A percentile compares a stretch with the other conserved stretches of the same genome.
phyloP scores from a whole-genome alignment of 345 rosid genomes.

The Rhodomyrtus tomentosa region DNA sequence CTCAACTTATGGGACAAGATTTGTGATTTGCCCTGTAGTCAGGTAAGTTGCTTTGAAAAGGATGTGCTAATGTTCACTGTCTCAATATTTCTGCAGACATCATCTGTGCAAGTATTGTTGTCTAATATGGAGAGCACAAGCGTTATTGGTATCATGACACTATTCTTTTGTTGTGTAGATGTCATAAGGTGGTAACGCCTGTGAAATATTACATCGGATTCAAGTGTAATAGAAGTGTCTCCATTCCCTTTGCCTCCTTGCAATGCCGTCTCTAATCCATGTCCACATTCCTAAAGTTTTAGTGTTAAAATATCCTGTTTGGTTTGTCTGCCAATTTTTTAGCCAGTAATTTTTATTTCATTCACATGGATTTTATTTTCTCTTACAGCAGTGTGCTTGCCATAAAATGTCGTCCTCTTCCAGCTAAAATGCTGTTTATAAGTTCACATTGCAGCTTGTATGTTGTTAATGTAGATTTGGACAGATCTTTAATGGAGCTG shows the following conservation, averaged over 20 bases:
- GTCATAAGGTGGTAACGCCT: neutral
- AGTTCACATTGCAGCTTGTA: neutral
- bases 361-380: neutral
- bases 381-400: neutral
- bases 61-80: neutral
- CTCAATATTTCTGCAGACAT: neutral
- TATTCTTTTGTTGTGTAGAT: neutral
- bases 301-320: neutral
- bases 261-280: neutral
- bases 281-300: neutral
- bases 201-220: neutral
- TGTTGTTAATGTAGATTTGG: constrained; percentile 43
- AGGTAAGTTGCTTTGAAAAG: neutral
- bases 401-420: neutral
- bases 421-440: neutral
- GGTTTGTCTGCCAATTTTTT: neutral
- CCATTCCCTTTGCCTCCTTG: neutral
- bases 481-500: constrained; percentile 58
- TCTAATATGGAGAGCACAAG: neutral
- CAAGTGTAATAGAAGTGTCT: neutral
- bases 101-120: neutral
- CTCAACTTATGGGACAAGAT: neutral
- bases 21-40: neutral
- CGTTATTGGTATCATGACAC: too few species aligned
- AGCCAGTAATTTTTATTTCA: neutral